Evolutionary conservation across 2,329 filamentous ascomycete species (phyloP).

Genomic region (Ophiostoma fasciatum): DNA sequence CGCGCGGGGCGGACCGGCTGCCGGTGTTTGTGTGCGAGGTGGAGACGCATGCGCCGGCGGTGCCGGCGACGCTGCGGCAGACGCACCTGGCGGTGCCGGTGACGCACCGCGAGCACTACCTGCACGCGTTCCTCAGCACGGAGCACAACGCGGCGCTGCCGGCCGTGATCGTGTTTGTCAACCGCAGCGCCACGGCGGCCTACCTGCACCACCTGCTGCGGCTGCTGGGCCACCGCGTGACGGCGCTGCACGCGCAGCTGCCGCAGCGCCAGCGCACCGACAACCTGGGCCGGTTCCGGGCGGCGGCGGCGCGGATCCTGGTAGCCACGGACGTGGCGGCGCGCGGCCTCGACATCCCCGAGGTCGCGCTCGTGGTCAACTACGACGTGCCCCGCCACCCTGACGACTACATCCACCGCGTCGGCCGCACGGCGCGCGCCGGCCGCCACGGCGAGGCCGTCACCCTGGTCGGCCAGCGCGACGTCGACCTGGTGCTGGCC

Average conservation of each 20-base stretch:
- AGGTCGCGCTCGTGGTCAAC: constrained; percentile 81
- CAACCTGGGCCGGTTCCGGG: constrained; percentile 84
- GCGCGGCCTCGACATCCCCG: constrained; percentile 87
- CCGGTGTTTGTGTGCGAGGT: constrained; percentile 84
- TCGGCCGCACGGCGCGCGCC: constrained; percentile 87
- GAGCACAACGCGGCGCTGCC: constrained; percentile 60
- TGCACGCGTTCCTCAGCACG: constrained; percentile 77
- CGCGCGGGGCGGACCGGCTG: constrained; percentile 50
- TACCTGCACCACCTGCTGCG: constrained; percentile 79
- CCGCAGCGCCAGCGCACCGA: constrained; percentile 72
- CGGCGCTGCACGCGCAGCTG: constrained; percentile 76
- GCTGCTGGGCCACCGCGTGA: constrained; percentile 76
- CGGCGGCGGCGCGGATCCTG: constrained; percentile 72
- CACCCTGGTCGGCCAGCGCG: constrained; percentile 82
- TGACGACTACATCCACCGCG: constrained; percentile 93
- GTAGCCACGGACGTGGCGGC: constrained; percentile 93
- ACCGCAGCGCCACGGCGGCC: constrained; percentile 77
- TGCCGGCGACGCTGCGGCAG: constrained; percentile 70
- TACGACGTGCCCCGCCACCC: constrained; percentile 94
- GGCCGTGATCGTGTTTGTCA: constrained; percentile 91
- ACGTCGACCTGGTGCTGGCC: constrained; percentile 78
- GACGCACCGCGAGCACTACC: constrained; percentile 86
- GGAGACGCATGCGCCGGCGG: constrained; percentile 57
- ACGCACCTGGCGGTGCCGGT: constrained; percentile 78
- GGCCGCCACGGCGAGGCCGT: constrained; percentile 70